Evolutionary conservation across 495 filamentous ascomycete genomes (phyloP), one percentile per base, ranked within the genome.

Genomic region (Corynascus novoguineensis): DNA sequence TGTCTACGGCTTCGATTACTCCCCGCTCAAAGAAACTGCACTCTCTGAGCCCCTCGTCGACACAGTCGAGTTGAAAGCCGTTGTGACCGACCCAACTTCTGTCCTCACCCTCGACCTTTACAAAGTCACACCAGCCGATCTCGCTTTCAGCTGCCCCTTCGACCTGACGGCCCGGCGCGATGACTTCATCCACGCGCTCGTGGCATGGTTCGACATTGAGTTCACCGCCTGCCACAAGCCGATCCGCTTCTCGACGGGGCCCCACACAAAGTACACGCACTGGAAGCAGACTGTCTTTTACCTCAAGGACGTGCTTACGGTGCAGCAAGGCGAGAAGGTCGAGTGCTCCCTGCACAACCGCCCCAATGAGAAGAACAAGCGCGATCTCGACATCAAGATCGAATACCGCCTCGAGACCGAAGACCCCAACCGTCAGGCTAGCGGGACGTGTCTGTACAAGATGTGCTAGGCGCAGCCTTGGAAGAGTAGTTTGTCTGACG

Each of bases 161-260:
- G 75, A 78, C 57, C 82, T 98, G 19, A 74, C 76, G 9, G 84
- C 83, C 48, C 83, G 86, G 68, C 83, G 90, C 50, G 85, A 83
- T 64, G 95, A 97, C 73, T 95, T 90, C 73, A 81, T 98, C 58
- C 95, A 98, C 70, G 93, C 90, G 22, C 78, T 98, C 35, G 95
- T 98, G 48, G 86, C 95, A 31, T 97, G 95, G 89, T 98, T 98
- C 77, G 93, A 98, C 69, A 97, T 96, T 62, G 92, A 96, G 59
- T 98, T 98, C 74, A 89, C 88, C 34, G 90, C 90, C 29, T 97
- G 92, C 78, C 90, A 92, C 73, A 89, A 90, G 76, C 85, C 86
- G 10, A 84, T 92, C 66, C 75, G 76, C 60, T 95, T 95, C 75
- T 90, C 86, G 35, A 95, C 89, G 31, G 89, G 89, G 12, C 89